Percentiles rank a stretch among this genome's conserved stretches.
Conservation (phyloP, 2,329 filamentous ascomycete species). For the Diaporthe batatas region DNA sequence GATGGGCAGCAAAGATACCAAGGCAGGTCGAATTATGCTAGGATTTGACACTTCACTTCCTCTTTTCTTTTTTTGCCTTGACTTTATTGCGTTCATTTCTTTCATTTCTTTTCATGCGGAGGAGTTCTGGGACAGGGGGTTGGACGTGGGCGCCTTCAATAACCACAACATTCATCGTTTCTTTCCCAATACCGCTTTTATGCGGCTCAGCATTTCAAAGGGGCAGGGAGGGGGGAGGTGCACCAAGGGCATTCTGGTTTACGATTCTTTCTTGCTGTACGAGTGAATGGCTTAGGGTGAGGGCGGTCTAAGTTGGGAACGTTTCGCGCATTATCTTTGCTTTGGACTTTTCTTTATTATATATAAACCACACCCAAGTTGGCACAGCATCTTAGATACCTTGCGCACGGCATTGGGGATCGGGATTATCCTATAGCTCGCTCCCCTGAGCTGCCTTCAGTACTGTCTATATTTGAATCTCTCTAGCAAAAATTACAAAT, state of each 20-base stretch:
- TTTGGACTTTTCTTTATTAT: neutral
- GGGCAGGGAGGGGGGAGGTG: slow-evolving; percentile 17
- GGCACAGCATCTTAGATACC: slow-evolving; percentile 33
- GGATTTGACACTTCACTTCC: neutral
- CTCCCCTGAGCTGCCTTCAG: slow-evolving; percentile 6
- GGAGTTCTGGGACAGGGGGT: slow-evolving; percentile 27
- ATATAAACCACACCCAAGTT: slow-evolving; percentile 33
- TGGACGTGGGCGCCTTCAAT: slow-evolving; percentile 6
- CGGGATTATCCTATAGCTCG: slow-evolving; percentile 7
- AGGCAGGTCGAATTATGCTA: slow-evolving; percentile 27
- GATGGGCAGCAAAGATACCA: slow-evolving; percentile 35
- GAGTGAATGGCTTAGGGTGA: slow-evolving; percentile 24
- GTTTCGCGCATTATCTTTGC: slow-evolving; percentile 21
- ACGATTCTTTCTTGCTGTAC: slow-evolving; percentile 23
- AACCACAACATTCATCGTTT: slow-evolving; percentile 16
- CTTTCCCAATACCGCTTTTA: slow-evolving; percentile 28
- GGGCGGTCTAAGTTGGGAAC: slow-evolving; percentile 26
- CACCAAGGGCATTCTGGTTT: slow-evolving; percentile 28
- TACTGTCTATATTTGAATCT: slow-evolving; percentile 33
- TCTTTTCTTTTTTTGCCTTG: neutral
- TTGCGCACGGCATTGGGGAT: slow-evolving; percentile 11
- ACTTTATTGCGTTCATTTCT: neutral
- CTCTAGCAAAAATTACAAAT: slow-evolving; percentile 31
- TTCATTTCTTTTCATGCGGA: slow-evolving; percentile 25
- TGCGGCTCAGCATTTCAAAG: slow-evolving; percentile 22